Base-by-base conservation (phyloP, 805 yeast species). In the Zygotorulaspora sp. region DNA sequence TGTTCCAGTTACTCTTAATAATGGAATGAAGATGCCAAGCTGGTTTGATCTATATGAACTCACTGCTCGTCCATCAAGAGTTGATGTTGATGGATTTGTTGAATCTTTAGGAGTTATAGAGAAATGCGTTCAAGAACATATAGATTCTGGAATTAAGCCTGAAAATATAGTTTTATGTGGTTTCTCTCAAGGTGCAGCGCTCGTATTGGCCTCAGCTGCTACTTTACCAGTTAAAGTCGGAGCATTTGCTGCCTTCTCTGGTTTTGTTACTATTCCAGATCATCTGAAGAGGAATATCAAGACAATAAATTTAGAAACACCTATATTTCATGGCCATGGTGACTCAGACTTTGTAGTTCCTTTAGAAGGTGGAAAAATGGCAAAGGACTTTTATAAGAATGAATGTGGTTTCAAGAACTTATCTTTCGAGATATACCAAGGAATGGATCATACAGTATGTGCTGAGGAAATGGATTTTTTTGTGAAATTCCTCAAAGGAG, bases 131-230 rank as follows among this genome's bases (percentile, higher is more conserved):
- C 58, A 71, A 14, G 77, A 77, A 38, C 78, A 80, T 48, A 65
- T 74, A 11, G 74, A 72, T 6, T 49, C 52, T 5, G 77, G 81
- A 7, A 72, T 83, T 23, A 70, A 75, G 3, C 67, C 82, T 0
- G 77, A 76, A 12, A 75, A 83, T 36, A 83, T 92, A 32, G 67
- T 92, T n/a, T 67, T 92, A 40, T 97, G 97, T 23, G 98, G 98
- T 0, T 92, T 92, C 58, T 82, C 94, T 4, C 98, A 92, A 64
- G 98, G 98, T 38, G 94, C 87, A 33, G 88, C 95, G 1, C 44
- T 90, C 8, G 65, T 92, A 1, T 65, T 84, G 42, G 86, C 84
- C 2, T 55, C 81, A 11, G 68, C 76, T 15, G 67, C 80, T 0
- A 60, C 72, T 8, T 58, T 71, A 21, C 78, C 78, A 13, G 56